Conservation (phyloP, 768 basidiomycete genomes). For the Termitomyces sp. region DNA sequence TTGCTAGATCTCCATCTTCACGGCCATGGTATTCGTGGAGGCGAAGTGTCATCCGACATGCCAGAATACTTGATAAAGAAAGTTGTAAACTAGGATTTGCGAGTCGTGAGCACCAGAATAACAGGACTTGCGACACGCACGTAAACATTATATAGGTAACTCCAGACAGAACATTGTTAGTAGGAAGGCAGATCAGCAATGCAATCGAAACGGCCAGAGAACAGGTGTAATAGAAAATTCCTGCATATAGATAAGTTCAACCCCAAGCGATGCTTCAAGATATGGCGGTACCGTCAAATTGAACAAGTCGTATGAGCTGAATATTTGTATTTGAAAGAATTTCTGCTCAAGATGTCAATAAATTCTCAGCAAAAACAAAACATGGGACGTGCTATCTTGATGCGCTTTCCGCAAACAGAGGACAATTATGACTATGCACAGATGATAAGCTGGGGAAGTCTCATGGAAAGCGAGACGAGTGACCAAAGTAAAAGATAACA, state of each 20-base stretch:
- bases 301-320: conserved; percentile 1
- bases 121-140: neutral
- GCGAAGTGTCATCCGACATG: conserved; percentile 6
- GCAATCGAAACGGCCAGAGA: conserved; percentile 1
- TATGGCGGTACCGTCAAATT: conserved; percentile 3
- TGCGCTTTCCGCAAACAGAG: neutral
- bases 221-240: conserved; percentile 4
- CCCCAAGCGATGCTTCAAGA: neutral
- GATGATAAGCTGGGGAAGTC: neutral
- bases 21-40: neutral
- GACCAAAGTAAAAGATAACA: neutral
- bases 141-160: neutral
- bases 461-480: neutral
- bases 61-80: conserved; percentile 1
- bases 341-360: neutral
- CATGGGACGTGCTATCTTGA: neutral
- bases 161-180: neutral
- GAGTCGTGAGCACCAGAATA: neutral
- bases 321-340: neutral
- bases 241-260: neutral
- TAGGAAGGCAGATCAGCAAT: neutral
- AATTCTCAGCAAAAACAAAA: neutral
- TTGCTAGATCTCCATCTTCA: neutral
- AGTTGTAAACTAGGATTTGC: conserved; percentile 1
- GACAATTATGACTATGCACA: neutral